Base-by-base conservation (phyloP, 2,329 filamentous ascomycete genomes). In the Cordyceps cateniannulata region DNA sequence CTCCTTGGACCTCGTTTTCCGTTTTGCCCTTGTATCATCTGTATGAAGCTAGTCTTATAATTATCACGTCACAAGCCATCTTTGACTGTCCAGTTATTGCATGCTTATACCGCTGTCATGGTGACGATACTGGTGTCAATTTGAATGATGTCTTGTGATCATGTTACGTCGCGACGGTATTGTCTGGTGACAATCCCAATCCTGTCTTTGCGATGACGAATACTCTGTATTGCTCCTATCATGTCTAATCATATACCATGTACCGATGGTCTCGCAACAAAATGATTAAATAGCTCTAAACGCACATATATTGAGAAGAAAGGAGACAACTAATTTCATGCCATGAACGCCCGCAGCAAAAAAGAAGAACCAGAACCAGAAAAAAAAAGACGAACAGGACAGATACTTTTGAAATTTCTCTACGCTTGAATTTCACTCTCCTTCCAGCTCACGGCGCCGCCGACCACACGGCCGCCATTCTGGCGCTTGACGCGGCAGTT, bases 401-500 rank as follows among this genome's bases (percentile, higher is more conserved):
- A 8, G 5, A 25, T 27, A 24, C 42, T 44, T 24, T 12, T 14
- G 22, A 20, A 20, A 35, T n/a, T 10, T 2, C 3, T 50, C 29
- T 73, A 89, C 62, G 84, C 85, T 73, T 91, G 81, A 54, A 91
- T 77, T 75, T 91, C 88, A 55, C 79, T 79, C 71, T 89, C 82
- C 65, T 84, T 88, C 88, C 88, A 91, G 12, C 73, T 71, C 24
- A 69, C 68, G 18, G 71, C 74, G 2, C 76, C 79, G 10, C 85
- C 84, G 9, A 87, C 85, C 14, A 84, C 70, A 27, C 85, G 75
- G 0, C 85, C 85, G 9, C 93, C 92, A 68, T 93, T 84, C 72
- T 89, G 89, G 66, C 95, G 81, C 86, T 99, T 99, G 42, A 99
- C 93, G 61, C 95, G 85, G 76, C 92, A 96, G 78, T 86, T 93